Base-by-base conservation (phyloP, 2,329 filamentous ascomycete genomes). In the Aspergillus neoniger region DNA sequence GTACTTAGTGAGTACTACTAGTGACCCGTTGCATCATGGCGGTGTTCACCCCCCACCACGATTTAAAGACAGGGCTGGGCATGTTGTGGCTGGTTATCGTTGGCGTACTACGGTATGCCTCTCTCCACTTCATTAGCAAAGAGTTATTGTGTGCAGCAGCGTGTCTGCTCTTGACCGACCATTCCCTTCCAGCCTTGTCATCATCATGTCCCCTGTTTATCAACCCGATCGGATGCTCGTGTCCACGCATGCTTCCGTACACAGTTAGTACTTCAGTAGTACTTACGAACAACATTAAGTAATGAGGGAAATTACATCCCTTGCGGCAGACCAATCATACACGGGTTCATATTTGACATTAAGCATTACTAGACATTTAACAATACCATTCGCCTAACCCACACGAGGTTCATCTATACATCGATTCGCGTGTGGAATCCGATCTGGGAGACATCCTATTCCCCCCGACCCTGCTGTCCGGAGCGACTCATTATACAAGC, bases 311-410 rank as follows among this genome's bases (percentile, higher is more conserved):
- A 15, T 9, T 7, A 28, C 14, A 28, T 23, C 44, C 44, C 23
- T 25, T 28, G 21, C 44, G 17, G 44, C 23, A 49, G 23, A 50
- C 6, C 47, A 19, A n/a, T 50, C 47, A 49, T 14, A 49, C 25
- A 10, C 25, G 21, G 12, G 25, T 61, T 55, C 36, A 60, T 56
- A 64, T 64, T 67, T 67, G 62, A 66, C 61, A 71, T 70, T 69
- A 68, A 66, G 49, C 63, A 69, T 70, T 70, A 67, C 32, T 59
- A 21, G 60, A 60, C 55, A 53, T 65, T 43, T 62, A 62, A 57
- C 52, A 51, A 59, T 60, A 56, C 51, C 21, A 54, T 59, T 47
- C 38, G 21, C 39, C 57, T 25, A 58, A 44, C 25, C 43, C 50
- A 51, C 48, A 62, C 38, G 51, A 38, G 39, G 44, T 41, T 36